These are phyloP conservation scores for Ricinus communis DNA, from an alignment of 345 rosid genomes.

Conservation along the genomic window DNA sequence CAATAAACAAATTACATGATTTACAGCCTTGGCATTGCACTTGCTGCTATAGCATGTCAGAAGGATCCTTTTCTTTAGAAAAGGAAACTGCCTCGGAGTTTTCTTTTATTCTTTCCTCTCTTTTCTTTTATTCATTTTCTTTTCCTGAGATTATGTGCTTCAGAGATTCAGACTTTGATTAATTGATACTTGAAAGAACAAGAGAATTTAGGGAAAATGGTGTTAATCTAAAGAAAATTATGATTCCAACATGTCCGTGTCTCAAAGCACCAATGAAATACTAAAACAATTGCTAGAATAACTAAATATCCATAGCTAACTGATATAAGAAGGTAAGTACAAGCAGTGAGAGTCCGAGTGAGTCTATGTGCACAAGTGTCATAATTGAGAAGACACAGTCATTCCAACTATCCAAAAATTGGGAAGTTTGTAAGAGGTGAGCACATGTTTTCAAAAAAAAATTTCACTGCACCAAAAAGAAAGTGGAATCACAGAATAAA, in stretches of 20 bases:
- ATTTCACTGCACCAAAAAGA: not conserved
- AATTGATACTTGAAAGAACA: not conserved
- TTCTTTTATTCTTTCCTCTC: not conserved
- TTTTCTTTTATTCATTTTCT: not conserved
- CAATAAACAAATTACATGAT: too few species aligned
- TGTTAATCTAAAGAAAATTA: not conserved
- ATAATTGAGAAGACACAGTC: not conserved
- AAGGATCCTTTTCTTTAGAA: too few species aligned
- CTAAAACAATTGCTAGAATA: not conserved
- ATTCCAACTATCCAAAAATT: not conserved
- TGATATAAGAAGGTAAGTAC: not conserved
- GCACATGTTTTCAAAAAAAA: not conserved
- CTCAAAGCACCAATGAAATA: not conserved
- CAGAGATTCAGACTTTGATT: not conserved
- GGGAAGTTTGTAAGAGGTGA: not conserved
- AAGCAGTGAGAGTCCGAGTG: not conserved
- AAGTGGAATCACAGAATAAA: too few species aligned
- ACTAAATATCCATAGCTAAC: not conserved
- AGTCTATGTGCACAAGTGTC: not conserved
- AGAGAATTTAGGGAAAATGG: not conserved
- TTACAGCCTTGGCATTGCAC: too few species aligned
- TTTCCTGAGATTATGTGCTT: not conserved
- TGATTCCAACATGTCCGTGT: not conserved
- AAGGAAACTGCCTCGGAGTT: too few species aligned
- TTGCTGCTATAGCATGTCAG: too few species aligned